These are phyloP conservation scores for Cucurbita maxima DNA, from an alignment of 306 rosid species.

Conservation along the genomic window DNA sequence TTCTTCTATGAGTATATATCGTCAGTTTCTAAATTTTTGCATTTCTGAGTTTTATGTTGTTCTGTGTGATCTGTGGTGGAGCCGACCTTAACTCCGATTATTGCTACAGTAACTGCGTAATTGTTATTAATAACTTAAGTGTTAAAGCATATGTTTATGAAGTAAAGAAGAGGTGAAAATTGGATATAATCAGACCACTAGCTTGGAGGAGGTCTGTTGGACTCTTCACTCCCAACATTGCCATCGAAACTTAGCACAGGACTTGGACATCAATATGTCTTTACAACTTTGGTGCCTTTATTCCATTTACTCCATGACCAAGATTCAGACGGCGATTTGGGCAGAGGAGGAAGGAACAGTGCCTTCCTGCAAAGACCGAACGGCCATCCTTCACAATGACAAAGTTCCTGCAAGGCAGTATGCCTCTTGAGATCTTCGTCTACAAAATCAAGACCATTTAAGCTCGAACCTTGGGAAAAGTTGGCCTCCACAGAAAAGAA, in stretches of 20 bases:
- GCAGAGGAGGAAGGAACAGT: conserved; percentile 83
- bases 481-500: conserved; percentile 49
- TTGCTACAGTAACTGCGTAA: neutral
- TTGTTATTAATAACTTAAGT: conserved; percentile 1
- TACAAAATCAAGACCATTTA: conserved; percentile 24
- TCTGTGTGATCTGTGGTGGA: neutral
- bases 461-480: conserved; percentile 58
- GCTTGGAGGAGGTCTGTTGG: neutral
- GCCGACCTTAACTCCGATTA: neutral
- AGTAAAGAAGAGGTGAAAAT: neutral
- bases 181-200: neutral
- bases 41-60: neutral
- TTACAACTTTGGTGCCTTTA: conserved; percentile 24
- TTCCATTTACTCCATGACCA: conserved; percentile 66
- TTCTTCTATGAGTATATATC: neutral
- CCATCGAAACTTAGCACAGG: neutral
- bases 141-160: neutral
- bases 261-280: conserved; percentile 4
- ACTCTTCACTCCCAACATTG: neutral
- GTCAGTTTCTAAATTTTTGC: neutral
- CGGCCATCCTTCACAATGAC: conserved; percentile 94
- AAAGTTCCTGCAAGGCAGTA: conserved; percentile 48
- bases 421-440: conserved; percentile 30
- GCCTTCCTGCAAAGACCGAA: conserved; percentile 79
- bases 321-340: conserved; percentile 65